These are phyloP conservation scores for Ascochyta lentis DNA, from an alignment of 2,329 filamentous ascomycete species.

Conservation along the genomic window DNA sequence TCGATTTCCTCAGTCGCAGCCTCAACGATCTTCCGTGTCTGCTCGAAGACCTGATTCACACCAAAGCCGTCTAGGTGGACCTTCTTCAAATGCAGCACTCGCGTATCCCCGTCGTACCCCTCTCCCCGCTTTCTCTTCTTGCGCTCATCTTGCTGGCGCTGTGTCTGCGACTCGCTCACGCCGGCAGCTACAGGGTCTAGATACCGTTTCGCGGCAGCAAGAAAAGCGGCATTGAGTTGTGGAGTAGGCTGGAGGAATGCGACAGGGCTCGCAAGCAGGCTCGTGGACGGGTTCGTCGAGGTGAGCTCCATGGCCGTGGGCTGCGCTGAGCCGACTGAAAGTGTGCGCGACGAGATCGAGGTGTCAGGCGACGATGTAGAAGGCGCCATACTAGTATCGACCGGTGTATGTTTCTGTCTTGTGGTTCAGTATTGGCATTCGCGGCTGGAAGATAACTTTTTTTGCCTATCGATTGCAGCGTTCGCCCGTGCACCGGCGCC, in stretches of 20 bases:
- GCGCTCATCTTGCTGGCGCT: constrained; percentile 69
- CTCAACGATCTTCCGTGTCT: constrained; percentile 82
- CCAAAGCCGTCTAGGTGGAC: constrained; percentile 88
- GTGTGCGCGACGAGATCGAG: constrained; percentile 50
- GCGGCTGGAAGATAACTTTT: constrained; percentile 1
- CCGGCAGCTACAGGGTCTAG: constrained; percentile 79
- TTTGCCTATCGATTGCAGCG: constrained; percentile 11
- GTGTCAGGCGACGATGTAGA: constrained; percentile 45
- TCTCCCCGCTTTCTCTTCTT: constrained; percentile 78
- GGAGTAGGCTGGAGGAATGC: constrained; percentile 76
- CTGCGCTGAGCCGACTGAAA: constrained; percentile 47
- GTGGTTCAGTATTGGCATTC: not conserved
- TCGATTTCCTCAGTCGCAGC: constrained; percentile 64
- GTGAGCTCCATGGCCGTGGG: constrained; percentile 45
- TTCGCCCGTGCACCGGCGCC: not conserved
- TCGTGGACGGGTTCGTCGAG: constrained; percentile 60
- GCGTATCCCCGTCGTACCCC: constrained; percentile 53
- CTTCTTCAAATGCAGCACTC: constrained; percentile 76
- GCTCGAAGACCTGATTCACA: constrained; percentile 90
- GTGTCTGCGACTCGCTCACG: constrained; percentile 74
- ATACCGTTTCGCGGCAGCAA: constrained; percentile 78
- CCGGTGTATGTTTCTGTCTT: not conserved
- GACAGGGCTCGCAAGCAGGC: constrained; percentile 69
- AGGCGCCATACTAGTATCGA: constrained; percentile 38
- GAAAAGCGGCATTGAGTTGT: constrained; percentile 70